Evolutionary conservation across 2,329 filamentous ascomycete genomes (phyloP), one percentile per base, ranked within the genome.

Genomic region (Acrodontium crateriforme): DNA sequence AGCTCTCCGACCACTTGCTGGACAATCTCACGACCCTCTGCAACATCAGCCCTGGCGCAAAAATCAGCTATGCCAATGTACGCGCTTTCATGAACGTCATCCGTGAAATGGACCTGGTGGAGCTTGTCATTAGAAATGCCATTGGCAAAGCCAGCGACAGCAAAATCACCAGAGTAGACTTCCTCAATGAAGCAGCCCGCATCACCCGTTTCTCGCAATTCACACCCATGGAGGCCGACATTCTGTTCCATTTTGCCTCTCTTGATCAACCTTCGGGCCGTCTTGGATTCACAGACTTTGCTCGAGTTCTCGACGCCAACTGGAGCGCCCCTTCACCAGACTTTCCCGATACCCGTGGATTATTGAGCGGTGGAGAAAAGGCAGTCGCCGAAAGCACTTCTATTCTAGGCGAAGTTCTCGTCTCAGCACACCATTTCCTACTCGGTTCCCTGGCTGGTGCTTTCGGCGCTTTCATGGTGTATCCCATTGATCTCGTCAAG

Each of bases 381-480:
- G 65, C 65, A 1, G 69, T 69, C 35, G 62, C 70, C 3, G 62
- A 56, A 17, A 62, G 69, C 8, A 60, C 66, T 44, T 60, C 66
- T 34, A 43, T 84, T 36, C 42, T 91, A 10, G 60, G 74, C 38
- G 62, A 70, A 30, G 51, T 83, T 17, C 56, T 81, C 9, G 79
- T 85, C 50, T 92, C 85, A 1, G 71, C 66, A 2, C 91, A 94
- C 56, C 85, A 92, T 64, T 98, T 98, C 52, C 74, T 63, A 3
- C 71, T 98, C 5, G 89, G 89, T 34, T 84, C 80, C 52, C 43
- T 93, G 42, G 89, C 89, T 6, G 89, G 89, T 58, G 89, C 89
- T 7, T 98, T 98, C 52, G 89, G 89, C 53, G 89, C 89, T 9
- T 95, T 98, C 55, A 94, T 98, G 83, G 89, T 98, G 29, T 98